Conservation (phyloP, 176 grass and related monocot species). For the Bothriochloa decipiens region DNA sequence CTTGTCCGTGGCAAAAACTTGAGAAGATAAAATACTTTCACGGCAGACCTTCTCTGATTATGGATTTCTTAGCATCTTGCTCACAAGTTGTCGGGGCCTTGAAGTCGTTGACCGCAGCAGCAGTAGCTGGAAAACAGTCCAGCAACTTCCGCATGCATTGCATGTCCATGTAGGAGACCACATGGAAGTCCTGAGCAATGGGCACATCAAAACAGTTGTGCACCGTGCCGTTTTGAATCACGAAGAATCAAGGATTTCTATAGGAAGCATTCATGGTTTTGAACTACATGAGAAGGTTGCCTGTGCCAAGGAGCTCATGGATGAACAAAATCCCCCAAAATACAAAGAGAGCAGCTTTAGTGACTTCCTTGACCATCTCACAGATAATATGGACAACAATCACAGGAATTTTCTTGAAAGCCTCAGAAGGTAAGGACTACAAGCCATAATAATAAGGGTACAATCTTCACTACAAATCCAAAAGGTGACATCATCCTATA, state of each 20-base stretch:
- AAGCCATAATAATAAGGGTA: background rate
- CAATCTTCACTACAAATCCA: conserved; percentile 11
- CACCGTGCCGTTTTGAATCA: conserved; percentile 58
- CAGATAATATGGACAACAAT: conserved; percentile 10
- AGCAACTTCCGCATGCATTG: conserved; percentile 38
- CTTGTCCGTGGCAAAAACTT: background rate
- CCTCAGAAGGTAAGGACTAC: conserved; percentile 37
- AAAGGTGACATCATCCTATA: conserved; percentile 14
- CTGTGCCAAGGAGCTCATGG: conserved; percentile 51
- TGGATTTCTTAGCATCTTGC: conserved; percentile 71
- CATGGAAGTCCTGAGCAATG: conserved; percentile 76
- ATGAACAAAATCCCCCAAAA: conserved; percentile 50
- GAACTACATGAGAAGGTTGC: conserved; percentile 64
- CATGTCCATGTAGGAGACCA: conserved; percentile 77
- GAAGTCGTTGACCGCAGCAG: conserved; percentile 52
- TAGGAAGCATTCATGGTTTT: conserved; percentile 76
- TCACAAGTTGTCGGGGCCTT: conserved; percentile 60
- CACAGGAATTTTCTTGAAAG: conserved; percentile 59
- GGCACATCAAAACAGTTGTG: conserved; percentile 52
- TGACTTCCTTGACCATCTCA: conserved; percentile 71
- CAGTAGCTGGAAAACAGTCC: conserved; percentile 52
- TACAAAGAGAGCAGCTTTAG: conserved; percentile 70
- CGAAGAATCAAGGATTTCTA: conserved; percentile 52
- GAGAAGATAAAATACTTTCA: background rate
- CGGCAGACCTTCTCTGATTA: conserved; percentile 44